Evolutionary conservation across 1,284 basidiomycete genomes (phyloP).

Genomic region (Microbotryomycetes sp.): DNA sequence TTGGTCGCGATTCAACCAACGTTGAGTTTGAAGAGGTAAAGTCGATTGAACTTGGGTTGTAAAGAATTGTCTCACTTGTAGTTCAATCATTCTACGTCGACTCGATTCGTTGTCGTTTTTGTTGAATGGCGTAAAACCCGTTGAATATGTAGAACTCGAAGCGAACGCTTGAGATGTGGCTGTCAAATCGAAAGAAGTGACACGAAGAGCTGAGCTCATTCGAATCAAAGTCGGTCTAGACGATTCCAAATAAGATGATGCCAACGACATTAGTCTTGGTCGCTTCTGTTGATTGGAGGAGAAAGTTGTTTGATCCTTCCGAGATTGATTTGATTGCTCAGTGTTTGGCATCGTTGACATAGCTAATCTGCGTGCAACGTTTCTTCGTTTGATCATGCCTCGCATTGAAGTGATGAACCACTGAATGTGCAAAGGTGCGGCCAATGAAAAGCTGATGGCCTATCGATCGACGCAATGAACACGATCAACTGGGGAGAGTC

Average conservation of each 20-base stretch:
- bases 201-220: background rate
- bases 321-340: background rate
- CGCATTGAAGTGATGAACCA: conserved; percentile 8
- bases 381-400: background rate
- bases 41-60: background rate
- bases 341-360: background rate
- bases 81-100: background rate
- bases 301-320: too few relatives aligned
- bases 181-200: background rate
- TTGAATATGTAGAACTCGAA: background rate
- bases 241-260: background rate
- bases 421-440: conserved; percentile 10
- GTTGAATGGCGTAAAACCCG: background rate
- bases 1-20: background rate
- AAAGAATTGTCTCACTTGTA: background rate
- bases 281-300: background rate
- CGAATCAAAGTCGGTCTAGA: background rate
- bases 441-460: background rate
- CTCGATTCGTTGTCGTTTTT: background rate
- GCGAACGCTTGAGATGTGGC: background rate
- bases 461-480: too few relatives aligned
- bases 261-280: background rate
- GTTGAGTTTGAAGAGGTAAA: background rate
- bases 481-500: too few relatives aligned
- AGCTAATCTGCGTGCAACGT: background rate